phyloP scores from a whole-genome alignment of 2,329 filamentous ascomycete species.

The Botrytis hyacinthi region DNA sequence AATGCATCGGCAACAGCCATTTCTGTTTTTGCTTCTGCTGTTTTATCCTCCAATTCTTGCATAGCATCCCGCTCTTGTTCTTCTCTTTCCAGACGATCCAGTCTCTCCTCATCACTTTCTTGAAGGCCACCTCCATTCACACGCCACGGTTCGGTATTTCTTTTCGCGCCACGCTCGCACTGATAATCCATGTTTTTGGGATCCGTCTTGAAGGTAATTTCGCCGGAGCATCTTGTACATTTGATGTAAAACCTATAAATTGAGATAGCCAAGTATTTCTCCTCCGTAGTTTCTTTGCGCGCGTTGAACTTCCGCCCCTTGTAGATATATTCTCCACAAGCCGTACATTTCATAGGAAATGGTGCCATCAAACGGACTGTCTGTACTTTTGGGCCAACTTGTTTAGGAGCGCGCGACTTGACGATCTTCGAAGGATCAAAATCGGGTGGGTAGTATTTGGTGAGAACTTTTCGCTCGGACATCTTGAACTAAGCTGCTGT shows the following conservation, averaged over 20 bases:
- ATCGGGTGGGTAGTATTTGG: conserved; percentile 66
- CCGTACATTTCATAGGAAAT: conserved; percentile 73
- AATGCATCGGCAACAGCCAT: conserved; percentile 96
- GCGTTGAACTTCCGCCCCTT: conserved; percentile 95
- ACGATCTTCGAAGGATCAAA: conserved; percentile 85
- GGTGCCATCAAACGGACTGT: conserved; percentile 89
- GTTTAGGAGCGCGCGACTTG: conserved; percentile 66
- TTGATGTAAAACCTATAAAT: conserved; percentile 90
- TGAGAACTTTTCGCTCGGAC: conserved; percentile 83
- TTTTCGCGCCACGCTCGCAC: conserved; percentile 74
- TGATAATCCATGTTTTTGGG: conserved; percentile 93
- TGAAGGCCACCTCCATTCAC: conserved; percentile 52
- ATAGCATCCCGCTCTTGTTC: conserved; percentile 85
- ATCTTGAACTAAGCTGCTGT: conserved; percentile 47
- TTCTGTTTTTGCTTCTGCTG: conserved; percentile 85
- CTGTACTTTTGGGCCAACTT: conserved; percentile 74
- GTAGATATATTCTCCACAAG: conserved; percentile 79
- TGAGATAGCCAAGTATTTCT: conserved; percentile 84
- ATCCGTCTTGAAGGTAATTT: conserved; percentile 93
- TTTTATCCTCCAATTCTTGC: conserved; percentile 93
- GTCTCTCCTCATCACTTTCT: conserved; percentile 82
- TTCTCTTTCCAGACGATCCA: conserved; percentile 80
- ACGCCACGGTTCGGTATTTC: conserved; percentile 93
- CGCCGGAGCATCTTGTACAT: conserved; percentile 79
- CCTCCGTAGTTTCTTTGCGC: conserved; percentile 85